Percentiles rank a stretch among this genome's conserved stretches.
These are phyloP conservation scores for Cynanchum wilfordii DNA, from an alignment of 257 asterid genomes.

Conservation along the genomic window DNA sequence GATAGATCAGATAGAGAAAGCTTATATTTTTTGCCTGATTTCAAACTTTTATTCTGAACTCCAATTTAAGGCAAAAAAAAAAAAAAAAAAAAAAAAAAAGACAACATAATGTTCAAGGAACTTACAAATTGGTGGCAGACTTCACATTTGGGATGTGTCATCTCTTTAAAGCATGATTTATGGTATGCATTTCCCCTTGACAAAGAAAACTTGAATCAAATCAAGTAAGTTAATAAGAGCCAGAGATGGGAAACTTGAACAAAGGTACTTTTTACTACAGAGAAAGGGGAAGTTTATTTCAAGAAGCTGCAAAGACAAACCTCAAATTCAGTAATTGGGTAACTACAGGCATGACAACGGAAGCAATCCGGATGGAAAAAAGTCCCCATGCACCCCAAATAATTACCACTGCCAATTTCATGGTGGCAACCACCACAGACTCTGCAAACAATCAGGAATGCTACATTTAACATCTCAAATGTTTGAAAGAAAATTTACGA, in stretches of 20 bases:
- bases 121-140: slow-evolving; percentile 91
- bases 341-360: slow-evolving; percentile 67
- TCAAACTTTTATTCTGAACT: neutral
- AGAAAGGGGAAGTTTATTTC: neutral
- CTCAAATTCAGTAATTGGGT: slow-evolving; percentile 85
- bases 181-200: slow-evolving; percentile 77
- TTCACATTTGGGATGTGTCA: slow-evolving; percentile 93
- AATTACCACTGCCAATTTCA: slow-evolving; percentile 74
- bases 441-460: slow-evolving; percentile 33
- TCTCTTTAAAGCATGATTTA: slow-evolving; percentile 90
- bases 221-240: slow-evolving; percentile 46
- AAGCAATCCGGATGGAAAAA: slow-evolving; percentile 91
- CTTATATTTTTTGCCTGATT: too few species aligned
- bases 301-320: slow-evolving; percentile 26
- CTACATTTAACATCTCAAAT: neutral
- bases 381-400: slow-evolving; percentile 91
- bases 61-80: too few species aligned
- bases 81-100: too few species aligned
- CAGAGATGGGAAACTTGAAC: slow-evolving; percentile 13
- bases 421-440: slow-evolving; percentile 75
- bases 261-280: neutral
- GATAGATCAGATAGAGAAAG: neutral
- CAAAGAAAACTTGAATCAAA: slow-evolving; percentile 83
- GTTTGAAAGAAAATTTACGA: neutral
- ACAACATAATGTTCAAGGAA: slow-evolving; percentile 1